phyloP scores from a whole-genome alignment of 2,329 filamentous ascomycete genomes.

The Monilinia vaccinii-corymbosi region DNA sequence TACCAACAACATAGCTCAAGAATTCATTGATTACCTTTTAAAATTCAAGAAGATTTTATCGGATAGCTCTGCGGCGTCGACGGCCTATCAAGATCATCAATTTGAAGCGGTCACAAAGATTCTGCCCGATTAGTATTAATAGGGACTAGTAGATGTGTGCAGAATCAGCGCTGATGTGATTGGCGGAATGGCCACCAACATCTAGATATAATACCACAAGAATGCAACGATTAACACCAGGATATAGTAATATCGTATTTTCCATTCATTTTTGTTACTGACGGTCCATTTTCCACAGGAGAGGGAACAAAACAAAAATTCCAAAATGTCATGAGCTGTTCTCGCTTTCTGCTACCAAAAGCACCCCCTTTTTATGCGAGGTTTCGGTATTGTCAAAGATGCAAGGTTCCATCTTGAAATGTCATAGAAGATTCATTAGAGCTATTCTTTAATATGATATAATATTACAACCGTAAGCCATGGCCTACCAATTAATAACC shows the following conservation, averaged over 20 bases:
- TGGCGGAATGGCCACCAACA: not conserved
- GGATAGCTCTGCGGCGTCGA: not conserved
- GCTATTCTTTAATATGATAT: not conserved
- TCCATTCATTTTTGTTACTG: too few relatives aligned
- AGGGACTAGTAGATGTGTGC: not conserved
- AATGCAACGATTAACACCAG: too few relatives aligned
- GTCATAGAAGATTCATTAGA: not conserved
- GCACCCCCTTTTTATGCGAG: not conserved
- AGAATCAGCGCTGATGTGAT: constrained; percentile 6
- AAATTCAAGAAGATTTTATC: not conserved
- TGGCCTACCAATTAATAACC: constrained; percentile 29
- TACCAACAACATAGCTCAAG: constrained; percentile 10
- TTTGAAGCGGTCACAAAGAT: not conserved
- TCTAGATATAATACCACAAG: too few relatives aligned
- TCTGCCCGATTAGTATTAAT: not conserved
- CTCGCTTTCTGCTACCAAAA: not conserved
- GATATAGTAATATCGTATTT: too few relatives aligned
- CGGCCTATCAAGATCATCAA: not conserved
- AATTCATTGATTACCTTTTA: constrained; percentile 3
- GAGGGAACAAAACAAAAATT: not conserved
- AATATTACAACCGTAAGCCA: not conserved
- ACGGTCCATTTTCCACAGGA: not conserved
- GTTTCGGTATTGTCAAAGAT: not conserved
- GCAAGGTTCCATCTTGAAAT: not conserved
- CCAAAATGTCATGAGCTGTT: not conserved